Evolutionary conservation across 108 stramenopile genomes (phyloP).

Genomic region (Nannochloropsis granulata): DNA sequence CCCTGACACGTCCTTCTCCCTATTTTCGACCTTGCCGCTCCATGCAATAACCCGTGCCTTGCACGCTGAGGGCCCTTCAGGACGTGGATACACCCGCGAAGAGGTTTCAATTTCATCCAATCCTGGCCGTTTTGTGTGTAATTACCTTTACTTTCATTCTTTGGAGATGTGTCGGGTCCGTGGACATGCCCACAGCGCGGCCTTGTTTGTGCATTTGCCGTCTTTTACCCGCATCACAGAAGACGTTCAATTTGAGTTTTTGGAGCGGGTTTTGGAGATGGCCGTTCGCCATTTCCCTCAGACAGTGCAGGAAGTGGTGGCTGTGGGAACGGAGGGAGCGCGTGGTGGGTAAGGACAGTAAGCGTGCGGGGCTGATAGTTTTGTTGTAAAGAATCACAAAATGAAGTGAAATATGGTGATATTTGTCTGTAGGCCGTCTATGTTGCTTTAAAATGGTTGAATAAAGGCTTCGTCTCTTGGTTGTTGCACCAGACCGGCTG

Average conservation of each 20-base stretch:
- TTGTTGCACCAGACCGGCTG: too few relatives aligned
- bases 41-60: not conserved
- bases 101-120: not conserved
- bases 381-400: too few relatives aligned
- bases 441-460: too few relatives aligned
- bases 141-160: not conserved
- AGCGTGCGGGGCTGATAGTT: too few relatives aligned
- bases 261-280: not conserved
- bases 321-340: too few relatives aligned
- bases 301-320: not conserved
- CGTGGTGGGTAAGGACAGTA: too few relatives aligned
- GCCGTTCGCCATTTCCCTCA: not conserved
- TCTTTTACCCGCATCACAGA: not conserved
- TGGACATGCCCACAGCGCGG: not conserved
- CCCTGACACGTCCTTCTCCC: not conserved
- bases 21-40: not conserved
- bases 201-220: not conserved
- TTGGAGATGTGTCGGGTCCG: not conserved
- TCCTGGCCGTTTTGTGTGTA: not conserved
- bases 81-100: not conserved
- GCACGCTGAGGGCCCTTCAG: not conserved
- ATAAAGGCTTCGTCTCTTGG: too few relatives aligned
- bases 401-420: too few relatives aligned
- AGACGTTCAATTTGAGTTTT: not conserved
- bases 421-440: too few relatives aligned